These are phyloP conservation scores for Fusarium drepaniforme DNA, from an alignment of 2,329 filamentous ascomycete species.

Conservation along the genomic window DNA sequence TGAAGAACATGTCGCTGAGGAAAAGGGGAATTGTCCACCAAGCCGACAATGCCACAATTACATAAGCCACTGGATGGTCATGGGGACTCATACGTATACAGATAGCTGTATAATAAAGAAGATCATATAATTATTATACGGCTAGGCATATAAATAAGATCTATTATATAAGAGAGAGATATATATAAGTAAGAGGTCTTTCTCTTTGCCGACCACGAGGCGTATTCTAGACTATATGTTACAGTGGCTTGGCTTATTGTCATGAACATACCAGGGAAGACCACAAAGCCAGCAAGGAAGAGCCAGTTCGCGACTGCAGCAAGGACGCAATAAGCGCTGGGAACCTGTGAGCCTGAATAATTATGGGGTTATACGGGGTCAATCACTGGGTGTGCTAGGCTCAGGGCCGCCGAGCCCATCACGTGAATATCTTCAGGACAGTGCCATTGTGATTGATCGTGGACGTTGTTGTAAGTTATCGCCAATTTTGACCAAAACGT, in stretches of 20 bases:
- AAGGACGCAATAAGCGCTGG: not conserved
- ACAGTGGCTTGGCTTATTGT: conserved; percentile 1
- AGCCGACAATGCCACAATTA: no score
- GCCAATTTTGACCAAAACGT: not conserved
- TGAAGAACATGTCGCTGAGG: no score
- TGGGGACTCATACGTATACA: no score
- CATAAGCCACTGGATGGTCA: no score
- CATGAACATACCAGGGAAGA: conserved; percentile 18
- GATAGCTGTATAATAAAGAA: no score
- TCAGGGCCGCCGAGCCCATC: not conserved
- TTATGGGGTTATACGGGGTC: conserved; percentile 10
- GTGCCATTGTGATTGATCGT: not conserved
- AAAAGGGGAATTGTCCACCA: no score
- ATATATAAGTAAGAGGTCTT: no score
- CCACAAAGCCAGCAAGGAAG: conserved; percentile 18
- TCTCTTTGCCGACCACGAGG: no score
- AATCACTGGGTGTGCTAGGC: not conserved
- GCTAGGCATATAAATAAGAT: no score
- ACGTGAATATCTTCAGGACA: not conserved
- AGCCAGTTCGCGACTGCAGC: conserved; percentile 18
- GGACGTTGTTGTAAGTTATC: not conserved
- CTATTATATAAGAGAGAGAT: no score
- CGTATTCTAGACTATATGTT: no score
- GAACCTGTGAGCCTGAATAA: conserved; percentile 15
- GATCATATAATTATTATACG: no score